Evolutionary conservation across 495 filamentous ascomycete genomes (phyloP).

Genomic region (Hyphodiscus hymeniophilus): DNA sequence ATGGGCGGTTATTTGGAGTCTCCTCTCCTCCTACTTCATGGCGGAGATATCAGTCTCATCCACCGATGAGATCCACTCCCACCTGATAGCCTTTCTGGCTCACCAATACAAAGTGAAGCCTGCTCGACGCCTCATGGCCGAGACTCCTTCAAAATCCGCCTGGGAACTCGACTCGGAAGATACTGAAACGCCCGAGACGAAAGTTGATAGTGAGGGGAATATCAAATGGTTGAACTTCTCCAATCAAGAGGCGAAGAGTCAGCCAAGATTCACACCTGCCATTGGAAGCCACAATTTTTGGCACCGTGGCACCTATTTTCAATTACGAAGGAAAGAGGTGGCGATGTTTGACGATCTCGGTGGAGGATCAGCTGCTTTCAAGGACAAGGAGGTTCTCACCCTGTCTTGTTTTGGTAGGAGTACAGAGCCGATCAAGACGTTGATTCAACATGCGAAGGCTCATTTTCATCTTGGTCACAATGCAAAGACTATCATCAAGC

Average conservation of each 20-base stretch:
- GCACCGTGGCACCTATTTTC: constrained; percentile 30
- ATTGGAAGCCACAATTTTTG: constrained; percentile 36
- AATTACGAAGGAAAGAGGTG: constrained; percentile 27
- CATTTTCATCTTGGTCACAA: constrained; percentile 38
- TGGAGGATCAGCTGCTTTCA: constrained; percentile 15
- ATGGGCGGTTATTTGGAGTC: constrained; percentile 14
- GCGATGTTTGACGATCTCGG: constrained; percentile 20
- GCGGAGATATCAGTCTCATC: constrained; percentile 46
- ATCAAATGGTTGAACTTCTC: constrained; percentile 23
- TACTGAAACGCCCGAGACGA: constrained; percentile 15
- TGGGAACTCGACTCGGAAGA: constrained; percentile 46
- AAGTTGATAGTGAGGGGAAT: constrained; percentile 13
- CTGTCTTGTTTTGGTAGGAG: constrained; percentile 40
- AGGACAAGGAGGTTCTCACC: constrained; percentile 34
- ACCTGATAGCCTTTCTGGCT: constrained; percentile 54
- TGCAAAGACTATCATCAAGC: constrained; percentile 40
- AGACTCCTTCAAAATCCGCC: constrained; percentile 40
- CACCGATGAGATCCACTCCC: constrained; percentile 51
- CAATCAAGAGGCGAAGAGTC: constrained; percentile 28
- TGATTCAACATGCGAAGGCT: constrained; percentile 48
- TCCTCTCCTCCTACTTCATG: constrained; percentile 39
- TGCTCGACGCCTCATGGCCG: constrained; percentile 48
- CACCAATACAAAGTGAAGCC: constrained; percentile 41
- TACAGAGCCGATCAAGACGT: constrained; percentile 53
- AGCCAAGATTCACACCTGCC: constrained; percentile 41